These are phyloP conservation scores for Fusarium sp. DNA, from an alignment of 2,329 filamentous ascomycete species.

Conservation along the genomic window DNA sequence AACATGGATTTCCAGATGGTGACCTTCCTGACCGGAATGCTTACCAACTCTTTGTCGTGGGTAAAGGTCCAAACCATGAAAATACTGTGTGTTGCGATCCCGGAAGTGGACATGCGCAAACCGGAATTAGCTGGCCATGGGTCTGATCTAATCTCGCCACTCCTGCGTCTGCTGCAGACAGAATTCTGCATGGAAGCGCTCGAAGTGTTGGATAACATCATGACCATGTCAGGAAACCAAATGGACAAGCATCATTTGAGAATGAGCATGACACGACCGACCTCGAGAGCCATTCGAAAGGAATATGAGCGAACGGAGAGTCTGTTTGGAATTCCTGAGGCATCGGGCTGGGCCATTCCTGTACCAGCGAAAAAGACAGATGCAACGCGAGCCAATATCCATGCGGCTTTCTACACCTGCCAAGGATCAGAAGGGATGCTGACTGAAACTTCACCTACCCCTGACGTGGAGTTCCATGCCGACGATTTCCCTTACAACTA, in stretches of 20 bases:
- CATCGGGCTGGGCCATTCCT: constrained; percentile 95
- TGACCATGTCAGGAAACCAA: constrained; percentile 90
- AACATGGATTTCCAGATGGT: constrained; percentile 85
- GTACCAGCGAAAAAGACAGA: constrained; percentile 91
- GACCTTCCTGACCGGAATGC: constrained; percentile 88
- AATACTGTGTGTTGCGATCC: constrained; percentile 85
- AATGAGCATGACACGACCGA: constrained; percentile 97
- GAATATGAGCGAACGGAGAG: constrained; percentile 96
- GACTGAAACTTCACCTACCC: constrained; percentile 75
- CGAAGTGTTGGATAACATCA: constrained; percentile 92
- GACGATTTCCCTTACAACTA: constrained; percentile 90
- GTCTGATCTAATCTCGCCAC: constrained; percentile 92
- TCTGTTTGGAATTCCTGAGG: constrained; percentile 95
- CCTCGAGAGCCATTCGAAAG: constrained; percentile 87
- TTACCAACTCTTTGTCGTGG: constrained; percentile 90
- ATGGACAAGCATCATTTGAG: constrained; percentile 95
- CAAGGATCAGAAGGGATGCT: constrained; percentile 72
- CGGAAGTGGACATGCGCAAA: constrained; percentile 92
- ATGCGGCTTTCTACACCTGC: constrained; percentile 96
- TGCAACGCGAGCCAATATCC: constrained; percentile 89
- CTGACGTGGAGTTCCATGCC: constrained; percentile 91
- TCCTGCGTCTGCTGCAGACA: constrained; percentile 89
- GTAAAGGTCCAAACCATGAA: constrained; percentile 95
- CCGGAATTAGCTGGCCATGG: constrained; percentile 91
- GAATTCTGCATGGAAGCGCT: constrained; percentile 94